Base-by-base conservation (phyloP, 2,329 filamentous ascomycete species). In the Cytospora leucostoma region DNA sequence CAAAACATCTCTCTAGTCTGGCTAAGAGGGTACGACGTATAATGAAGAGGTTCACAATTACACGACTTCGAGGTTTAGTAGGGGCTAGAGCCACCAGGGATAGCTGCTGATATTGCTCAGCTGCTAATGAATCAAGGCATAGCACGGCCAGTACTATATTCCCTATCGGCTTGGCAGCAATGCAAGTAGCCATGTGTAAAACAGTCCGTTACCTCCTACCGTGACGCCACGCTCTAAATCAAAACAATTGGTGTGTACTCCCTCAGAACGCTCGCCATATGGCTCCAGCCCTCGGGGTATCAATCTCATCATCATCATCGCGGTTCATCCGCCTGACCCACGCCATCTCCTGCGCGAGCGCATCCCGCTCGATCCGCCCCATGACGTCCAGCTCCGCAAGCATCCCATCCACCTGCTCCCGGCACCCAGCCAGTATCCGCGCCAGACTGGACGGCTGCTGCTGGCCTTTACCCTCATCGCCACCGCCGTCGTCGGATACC, bases 311-410 rank as follows among this genome's bases (percentile, higher is more conserved):
- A 17, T 76, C 74, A 17, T 72, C 73, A 27, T 76, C 75, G 55
- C 78, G 71, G 68, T 82, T 86, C 76, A 84, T 81, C 63, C 70
- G 75, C 72, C 78, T 78, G 51, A 90, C 83, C 84, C 87, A 89
- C 50, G 77, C 78, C 62, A 80, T 79, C 73, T 90, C 88, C 52
- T 80, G 77, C 54, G 74, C 75, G 59, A 85, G 73, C 5, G 84
- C 82, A 68, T 86, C 84, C 54, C 75, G 76, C 74, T 88, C 85
- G 62, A 90, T 83, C 69, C 81, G 79, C 61, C 79, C 79, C 87
- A 90, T 90, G 64, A 82, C 65, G n/a, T 73, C 73, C 66, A 90
- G 74, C 76, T 90, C 88, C n/a, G 76, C 77, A 52, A 87, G 73
- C 86, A 89, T 89, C 40, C 81, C 84, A 55, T 76, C 71, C 13